Conservation (phyloP, 169 alveolate genomes). For the Babesia divergens region DNA sequence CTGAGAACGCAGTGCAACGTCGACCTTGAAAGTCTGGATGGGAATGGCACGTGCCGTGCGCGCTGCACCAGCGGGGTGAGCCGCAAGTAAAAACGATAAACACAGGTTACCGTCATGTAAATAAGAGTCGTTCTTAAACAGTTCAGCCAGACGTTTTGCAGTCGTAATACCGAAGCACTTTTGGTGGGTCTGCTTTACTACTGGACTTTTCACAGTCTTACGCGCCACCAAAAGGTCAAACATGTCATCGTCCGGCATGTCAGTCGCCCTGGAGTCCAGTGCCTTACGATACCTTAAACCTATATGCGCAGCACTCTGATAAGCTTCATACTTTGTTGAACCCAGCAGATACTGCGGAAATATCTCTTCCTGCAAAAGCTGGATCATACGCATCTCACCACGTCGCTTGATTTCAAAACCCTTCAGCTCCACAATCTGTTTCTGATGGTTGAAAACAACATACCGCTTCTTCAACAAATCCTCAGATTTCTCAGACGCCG, state of each 20-base stretch:
- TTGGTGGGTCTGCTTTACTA: conserved; percentile 88
- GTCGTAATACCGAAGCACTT: conserved; percentile 93
- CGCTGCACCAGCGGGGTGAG: conserved; percentile 90
- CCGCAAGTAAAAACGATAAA: conserved; percentile 87
- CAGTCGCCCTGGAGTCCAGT: conserved; percentile 87
- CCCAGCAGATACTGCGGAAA: conserved; percentile 94
- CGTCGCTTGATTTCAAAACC: conserved; percentile 98
- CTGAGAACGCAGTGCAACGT: conserved; percentile 72
- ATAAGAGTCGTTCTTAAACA: conserved; percentile 83
- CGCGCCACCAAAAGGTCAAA: conserved; percentile 90
- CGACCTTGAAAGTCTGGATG: conserved; percentile 85
- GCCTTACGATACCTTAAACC: conserved; percentile 90
- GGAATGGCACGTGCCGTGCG: conserved; percentile 97
- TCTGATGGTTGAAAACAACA: conserved; percentile 91
- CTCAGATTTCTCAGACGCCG: conserved; percentile 97
- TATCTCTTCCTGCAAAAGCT: conserved; percentile 94
- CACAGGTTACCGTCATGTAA: conserved; percentile 79
- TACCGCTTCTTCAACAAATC: conserved; percentile 93
- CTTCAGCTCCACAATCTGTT: conserved; percentile 91
- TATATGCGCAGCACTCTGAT: conserved; percentile 89
- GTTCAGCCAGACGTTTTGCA: conserved; percentile 91
- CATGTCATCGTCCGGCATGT: conserved; percentile 87
- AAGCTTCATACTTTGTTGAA: conserved; percentile 88
- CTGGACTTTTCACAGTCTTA: conserved; percentile 86
- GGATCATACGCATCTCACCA: conserved; percentile 96